phyloP scores from a whole-genome alignment of 768 basidiomycete species.

The Boletus sp. region DNA sequence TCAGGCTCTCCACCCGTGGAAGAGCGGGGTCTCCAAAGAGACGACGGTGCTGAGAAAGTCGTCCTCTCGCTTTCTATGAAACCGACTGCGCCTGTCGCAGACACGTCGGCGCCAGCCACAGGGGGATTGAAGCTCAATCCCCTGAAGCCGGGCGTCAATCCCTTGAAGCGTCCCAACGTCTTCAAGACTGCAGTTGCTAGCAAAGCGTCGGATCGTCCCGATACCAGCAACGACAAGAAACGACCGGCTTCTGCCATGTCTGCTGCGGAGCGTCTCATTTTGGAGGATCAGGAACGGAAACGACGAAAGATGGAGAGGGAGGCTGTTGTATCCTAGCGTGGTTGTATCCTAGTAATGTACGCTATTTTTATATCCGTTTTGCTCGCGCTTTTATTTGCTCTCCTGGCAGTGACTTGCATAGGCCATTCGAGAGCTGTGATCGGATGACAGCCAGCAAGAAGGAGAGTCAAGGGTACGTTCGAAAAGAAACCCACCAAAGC shows the following conservation, averaged over 20 bases:
- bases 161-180: constrained; percentile 71
- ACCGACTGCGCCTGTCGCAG: constrained; percentile 33
- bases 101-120: constrained; percentile 32
- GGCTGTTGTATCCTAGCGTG: constrained; percentile 14
- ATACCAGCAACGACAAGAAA: constrained; percentile 54
- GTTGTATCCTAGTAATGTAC: constrained; percentile 5
- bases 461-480: too few relatives aligned
- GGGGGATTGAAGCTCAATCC: constrained; percentile 60
- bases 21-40: constrained; percentile 62
- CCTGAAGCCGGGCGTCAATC: constrained; percentile 43
- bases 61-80: constrained; percentile 71
- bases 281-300: constrained; percentile 91
- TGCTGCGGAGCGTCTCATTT: constrained; percentile 81
- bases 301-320: constrained; percentile 69
- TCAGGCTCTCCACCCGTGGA: constrained; percentile 42
- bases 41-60: constrained; percentile 70
- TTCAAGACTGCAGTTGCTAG: constrained; percentile 54
- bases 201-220: constrained; percentile 28
- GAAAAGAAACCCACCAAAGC: too few relatives aligned
- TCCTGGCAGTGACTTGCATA: background rate
- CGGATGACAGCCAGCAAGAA: too few relatives aligned
- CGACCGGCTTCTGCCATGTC: constrained; percentile 63
- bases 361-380: constrained; percentile 5
- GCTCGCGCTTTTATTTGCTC: background rate
- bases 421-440: too few relatives aligned